Base-by-base conservation (phyloP, 225 moss, liverwort and hornwort genomes). In the Antitrichia curtipendula region DNA sequence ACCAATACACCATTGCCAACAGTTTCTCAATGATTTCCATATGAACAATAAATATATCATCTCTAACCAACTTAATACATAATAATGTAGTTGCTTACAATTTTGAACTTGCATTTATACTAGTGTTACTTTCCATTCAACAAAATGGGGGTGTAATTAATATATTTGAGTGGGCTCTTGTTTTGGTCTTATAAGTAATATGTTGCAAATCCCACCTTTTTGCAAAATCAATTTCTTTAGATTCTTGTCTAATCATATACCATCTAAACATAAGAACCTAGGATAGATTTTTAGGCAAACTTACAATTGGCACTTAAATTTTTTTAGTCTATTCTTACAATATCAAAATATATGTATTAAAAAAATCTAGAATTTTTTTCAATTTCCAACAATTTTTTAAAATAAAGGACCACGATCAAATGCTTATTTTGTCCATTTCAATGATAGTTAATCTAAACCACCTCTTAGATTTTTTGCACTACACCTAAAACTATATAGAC, bases 41-140 rank as follows among this genome's bases (percentile, higher is more conserved):
- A 21, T n/a, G 2, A 66, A 12, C 11, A n/a, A 66, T 66, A 21
- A 66, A n/a, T 21, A 12, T n/a, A 1, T 66, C 12, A 36, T n/a
- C 6, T n/a, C 20, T 21, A 66, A 66, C 6, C 0, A 2, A 2
- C n/a, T 21, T 36, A 66, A 11, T 0, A 21, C 0, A n/a, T 0
- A 12, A 21, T n/a, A n/a, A n/a, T 0, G 1, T 0, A 6, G 0
- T 20, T 66, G 0, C 6, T n/a, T 21, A n/a, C 12, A 66, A 21
- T n/a, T 65, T n/a, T 21, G 7, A 4, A 66, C 6, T 12, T n/a
- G 10, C 7, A n/a, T 11, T n/a, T 21, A 12, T 66, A 66, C 6
- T n/a, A n/a, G 21, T 66, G 12, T 12, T 65, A 20, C 11, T 66
- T 66, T 2, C 6, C 12, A 36, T 4, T 12, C 6, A 20, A n/a